phyloP scores from a whole-genome alignment of 257 asterid genomes.

The Jacaranda copaia region DNA sequence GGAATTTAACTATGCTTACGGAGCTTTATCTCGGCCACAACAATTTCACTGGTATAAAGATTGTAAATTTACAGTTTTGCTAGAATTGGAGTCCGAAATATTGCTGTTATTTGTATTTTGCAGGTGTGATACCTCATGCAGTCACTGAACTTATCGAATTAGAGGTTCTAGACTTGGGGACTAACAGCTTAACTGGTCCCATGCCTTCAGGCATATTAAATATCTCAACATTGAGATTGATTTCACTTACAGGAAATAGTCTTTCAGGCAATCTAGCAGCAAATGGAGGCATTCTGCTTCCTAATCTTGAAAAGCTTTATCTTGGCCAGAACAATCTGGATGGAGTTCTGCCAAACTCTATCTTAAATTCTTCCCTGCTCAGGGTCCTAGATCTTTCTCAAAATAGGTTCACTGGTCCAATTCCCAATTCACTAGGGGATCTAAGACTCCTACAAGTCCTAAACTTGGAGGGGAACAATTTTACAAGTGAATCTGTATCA shows the following conservation, averaged over 20 bases:
- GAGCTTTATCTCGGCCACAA: no score
- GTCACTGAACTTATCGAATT: not conserved
- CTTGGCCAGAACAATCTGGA: not conserved
- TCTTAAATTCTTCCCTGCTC: conserved; percentile 44
- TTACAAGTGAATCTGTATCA: not conserved
- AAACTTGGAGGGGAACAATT: conserved; percentile 1
- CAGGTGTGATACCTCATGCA: no score
- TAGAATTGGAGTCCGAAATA: no score
- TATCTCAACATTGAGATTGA: conserved; percentile 32
- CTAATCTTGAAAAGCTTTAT: not conserved
- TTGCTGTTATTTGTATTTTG: no score
- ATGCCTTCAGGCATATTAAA: conserved; percentile 43
- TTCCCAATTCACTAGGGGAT: conserved; percentile 42
- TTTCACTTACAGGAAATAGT: not conserved
- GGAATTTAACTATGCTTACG: no score
- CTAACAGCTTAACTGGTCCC: conserved; percentile 29
- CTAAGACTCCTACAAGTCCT: conserved; percentile 26
- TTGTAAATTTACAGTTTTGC: no score
- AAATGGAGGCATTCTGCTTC: not conserved
- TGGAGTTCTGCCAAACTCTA: conserved; percentile 37
- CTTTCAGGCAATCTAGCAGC: conserved; percentile 39
- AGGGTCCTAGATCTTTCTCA: not conserved
- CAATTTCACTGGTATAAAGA: no score
- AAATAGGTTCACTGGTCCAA: conserved; percentile 37
- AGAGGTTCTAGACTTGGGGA: not conserved